Evolutionary conservation across 805 yeast genomes (phyloP), one percentile per base, ranked within the genome.

Genomic region (Barnettozyma sp.): DNA sequence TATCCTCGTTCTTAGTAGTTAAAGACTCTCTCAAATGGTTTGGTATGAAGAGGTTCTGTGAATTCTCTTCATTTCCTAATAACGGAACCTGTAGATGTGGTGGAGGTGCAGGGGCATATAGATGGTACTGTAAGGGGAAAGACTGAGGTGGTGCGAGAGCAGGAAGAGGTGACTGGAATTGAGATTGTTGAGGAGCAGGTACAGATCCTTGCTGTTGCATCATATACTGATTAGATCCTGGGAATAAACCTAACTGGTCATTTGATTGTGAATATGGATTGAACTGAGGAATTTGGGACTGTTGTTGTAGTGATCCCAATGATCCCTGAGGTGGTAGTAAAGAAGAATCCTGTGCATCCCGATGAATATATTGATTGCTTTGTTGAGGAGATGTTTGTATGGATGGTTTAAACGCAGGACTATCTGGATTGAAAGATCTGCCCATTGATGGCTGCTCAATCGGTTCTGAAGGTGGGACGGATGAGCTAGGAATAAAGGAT

Each of bases 41-140:
- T 8, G 87, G 76, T 9, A 90, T 71, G 54, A 88, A 88, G 50
- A 92, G 66, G 39, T 70, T 71, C 36, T 73, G 73, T 3, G 79
- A 73, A 22, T 75, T 76, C 28, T 86, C 71, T 59, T 87, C 88
- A 54, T 87, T 77, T 2, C 84, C 75, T 33, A 71, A 69, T 42
- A 82, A 62, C 11, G 78, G 76, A 8, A 72, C 58, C 26, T 69
- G 66, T 32, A 78, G 56, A 51, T 80, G 78, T 7, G 87, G 88
- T 3, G 88, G 85, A 8, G 96, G 90, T 21, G 76, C 71, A 2
- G 97, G 97, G 0, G 96, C 92, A 59, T 90, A 88, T 26, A 86
- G 60, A 59, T 88, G 95, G 55, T 84, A 83, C 50, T 86, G 86
- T 29, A 84, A 61, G 0, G 82, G 82, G 44, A 62, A 76, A 25